Percentiles rank a stretch among this genome's conserved stretches.
Conservation (phyloP, 441 rosid genomes). For the Adansonia rubrostipa region DNA sequence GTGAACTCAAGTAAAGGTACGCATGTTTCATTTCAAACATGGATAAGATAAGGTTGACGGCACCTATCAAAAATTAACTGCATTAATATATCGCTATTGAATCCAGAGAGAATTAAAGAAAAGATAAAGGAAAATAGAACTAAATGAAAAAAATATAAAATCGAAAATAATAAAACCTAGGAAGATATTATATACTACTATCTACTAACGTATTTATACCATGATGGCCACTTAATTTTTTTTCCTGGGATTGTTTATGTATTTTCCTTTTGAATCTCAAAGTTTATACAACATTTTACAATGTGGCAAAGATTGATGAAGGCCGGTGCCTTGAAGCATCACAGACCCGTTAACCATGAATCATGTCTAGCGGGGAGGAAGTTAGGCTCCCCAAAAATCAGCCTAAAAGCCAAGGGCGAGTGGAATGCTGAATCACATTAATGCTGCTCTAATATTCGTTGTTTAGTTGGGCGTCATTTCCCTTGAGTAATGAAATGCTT, state of each 20-base stretch:
- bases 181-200: too few species aligned
- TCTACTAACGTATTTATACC: neutral
- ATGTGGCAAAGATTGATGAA: neutral
- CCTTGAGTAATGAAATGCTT: neutral
- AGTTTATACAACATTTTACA: neutral
- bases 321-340: neutral
- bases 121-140: too few species aligned
- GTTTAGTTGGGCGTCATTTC: neutral
- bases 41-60: neutral
- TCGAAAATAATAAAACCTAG: neutral
- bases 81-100: neutral
- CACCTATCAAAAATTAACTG: neutral
- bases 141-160: neutral
- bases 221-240: neutral
- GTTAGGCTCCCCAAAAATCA: too few species aligned
- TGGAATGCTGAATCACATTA: constrained; percentile 31
- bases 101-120: neutral
- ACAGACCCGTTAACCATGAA: neutral
- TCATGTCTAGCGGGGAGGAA: too few species aligned
- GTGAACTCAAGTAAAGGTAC: neutral
- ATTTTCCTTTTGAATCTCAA: neutral
- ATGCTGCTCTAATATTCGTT: neutral
- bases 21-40: neutral
- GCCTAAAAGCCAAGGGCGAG: neutral
- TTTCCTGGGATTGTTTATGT: neutral